Evolutionary conservation across 176 grass and related monocot species (phyloP).

Genomic region (Phragmites australis): DNA sequence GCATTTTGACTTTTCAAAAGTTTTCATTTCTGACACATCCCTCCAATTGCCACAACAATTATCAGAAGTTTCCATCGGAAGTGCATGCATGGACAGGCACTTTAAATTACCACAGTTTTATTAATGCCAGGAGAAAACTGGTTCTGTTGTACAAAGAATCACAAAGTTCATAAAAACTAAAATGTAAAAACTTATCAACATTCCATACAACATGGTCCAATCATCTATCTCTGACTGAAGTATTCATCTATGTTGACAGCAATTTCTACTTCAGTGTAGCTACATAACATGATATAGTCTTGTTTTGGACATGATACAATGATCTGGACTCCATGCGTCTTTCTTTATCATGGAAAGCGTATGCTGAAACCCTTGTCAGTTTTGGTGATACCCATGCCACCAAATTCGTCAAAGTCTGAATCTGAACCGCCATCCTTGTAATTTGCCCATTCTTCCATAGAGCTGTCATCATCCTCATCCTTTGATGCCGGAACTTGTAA

Average conservation of each 20-base stretch:
- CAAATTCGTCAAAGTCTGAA: conserved; percentile 76
- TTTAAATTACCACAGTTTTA: not conserved
- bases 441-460: conserved; percentile 62
- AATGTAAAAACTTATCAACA: not conserved
- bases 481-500: conserved; percentile 57
- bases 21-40: not conserved
- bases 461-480: conserved; percentile 52
- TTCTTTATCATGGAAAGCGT: conserved; percentile 42
- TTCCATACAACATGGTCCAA: conserved; percentile 25
- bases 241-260: not conserved
- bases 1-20: not conserved
- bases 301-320: not conserved
- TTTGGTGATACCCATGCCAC: conserved; percentile 54
- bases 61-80: not conserved
- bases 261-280: not conserved
- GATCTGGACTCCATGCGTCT: not conserved
- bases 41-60: not conserved
- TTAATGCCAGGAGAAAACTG: not conserved
- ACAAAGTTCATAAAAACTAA: not conserved
- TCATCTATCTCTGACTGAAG: not conserved
- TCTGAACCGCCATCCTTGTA: conserved; percentile 46
- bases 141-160: conserved; percentile 25
- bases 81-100: not conserved
- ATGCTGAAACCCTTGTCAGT: conserved; percentile 68
- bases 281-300: not conserved